Evolutionary conservation across 179 eudicot genomes (phyloP).

Genomic region (Beta macrorhiza): DNA sequence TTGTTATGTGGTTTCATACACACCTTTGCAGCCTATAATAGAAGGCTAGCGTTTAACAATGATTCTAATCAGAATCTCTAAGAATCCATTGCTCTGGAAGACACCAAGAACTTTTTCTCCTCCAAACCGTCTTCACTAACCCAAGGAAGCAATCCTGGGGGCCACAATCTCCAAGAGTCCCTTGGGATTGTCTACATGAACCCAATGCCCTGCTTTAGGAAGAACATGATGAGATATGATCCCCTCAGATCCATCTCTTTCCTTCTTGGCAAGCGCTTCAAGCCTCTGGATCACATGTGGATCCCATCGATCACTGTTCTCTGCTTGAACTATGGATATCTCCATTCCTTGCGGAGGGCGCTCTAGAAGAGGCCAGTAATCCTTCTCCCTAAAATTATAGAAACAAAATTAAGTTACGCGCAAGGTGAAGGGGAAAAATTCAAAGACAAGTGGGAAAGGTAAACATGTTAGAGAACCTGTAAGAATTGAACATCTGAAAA

Average conservation of each 20-base stretch:
- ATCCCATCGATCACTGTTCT: conserved; percentile 97
- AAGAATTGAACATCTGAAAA: conserved; percentile 84
- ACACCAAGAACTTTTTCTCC: not conserved
- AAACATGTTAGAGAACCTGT: conserved; percentile 46
- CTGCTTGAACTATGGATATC: conserved; percentile 74
- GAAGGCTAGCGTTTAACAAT: not conserved
- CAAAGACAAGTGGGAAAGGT: not conserved
- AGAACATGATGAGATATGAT: conserved; percentile 66
- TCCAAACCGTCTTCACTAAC: conserved; percentile 20
- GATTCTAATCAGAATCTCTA: not conserved
- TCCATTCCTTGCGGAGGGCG: conserved; percentile 69
- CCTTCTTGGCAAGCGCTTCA: conserved; percentile 45
- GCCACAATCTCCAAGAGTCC: conserved; percentile 85
- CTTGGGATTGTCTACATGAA: conserved; percentile 93
- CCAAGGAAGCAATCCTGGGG: conserved; percentile 65
- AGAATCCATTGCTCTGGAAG: not conserved
- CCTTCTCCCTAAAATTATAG: conserved; percentile 55
- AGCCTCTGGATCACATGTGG: conserved; percentile 57
- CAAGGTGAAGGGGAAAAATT: not conserved
- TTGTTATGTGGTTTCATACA: not conserved
- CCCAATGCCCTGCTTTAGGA: conserved; percentile 97
- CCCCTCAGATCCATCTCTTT: conserved; percentile 51
- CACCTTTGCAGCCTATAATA: not conserved
- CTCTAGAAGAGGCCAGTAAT: conserved; percentile 77
- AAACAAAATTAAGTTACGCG: not conserved